Conservation (phyloP, 1,284 basidiomycete species). For the Chalciporus sp. region DNA sequence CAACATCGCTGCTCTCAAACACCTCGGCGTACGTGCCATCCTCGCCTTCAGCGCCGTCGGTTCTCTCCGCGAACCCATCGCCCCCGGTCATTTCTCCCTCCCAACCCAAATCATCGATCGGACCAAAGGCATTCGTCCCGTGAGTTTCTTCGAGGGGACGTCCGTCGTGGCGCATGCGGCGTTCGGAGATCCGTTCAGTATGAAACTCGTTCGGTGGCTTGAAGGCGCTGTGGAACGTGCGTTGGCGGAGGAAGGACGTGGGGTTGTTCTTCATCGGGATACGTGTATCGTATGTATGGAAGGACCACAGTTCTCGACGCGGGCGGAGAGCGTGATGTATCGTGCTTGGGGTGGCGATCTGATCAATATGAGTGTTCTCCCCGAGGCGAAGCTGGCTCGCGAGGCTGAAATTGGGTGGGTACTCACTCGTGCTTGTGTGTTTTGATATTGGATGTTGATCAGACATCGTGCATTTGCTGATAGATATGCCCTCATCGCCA, state of each 20-base stretch:
- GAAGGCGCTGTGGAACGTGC: conserved; percentile 67
- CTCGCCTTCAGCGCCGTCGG: conserved; percentile 97
- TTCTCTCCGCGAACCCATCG: conserved; percentile 92
- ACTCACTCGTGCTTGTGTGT: background rate
- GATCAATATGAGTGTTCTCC: conserved; percentile 96
- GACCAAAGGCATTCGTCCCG: conserved; percentile 88
- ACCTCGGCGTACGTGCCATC: conserved; percentile 86
- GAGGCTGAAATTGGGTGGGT: conserved; percentile 89
- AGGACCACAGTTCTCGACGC: conserved; percentile 91
- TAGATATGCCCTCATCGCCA: conserved; percentile 90
- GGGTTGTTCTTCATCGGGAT: conserved; percentile 70
- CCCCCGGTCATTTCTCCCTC: conserved; percentile 88
- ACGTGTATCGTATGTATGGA: conserved; percentile 97
- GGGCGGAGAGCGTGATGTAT: conserved; percentile 96
- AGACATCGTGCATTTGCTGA: too few species aligned
- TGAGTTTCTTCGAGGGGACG: conserved; percentile 86
- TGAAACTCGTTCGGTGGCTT: conserved; percentile 70
- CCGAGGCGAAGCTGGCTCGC: conserved; percentile 93
- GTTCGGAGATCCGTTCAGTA: conserved; percentile 90
- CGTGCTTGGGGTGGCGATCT: conserved; percentile 90
- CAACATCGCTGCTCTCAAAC: conserved; percentile 96
- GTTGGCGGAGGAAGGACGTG: conserved; percentile 50
- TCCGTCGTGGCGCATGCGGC: conserved; percentile 89
- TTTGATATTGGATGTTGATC: too few species aligned
- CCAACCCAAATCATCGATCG: conserved; percentile 96